Base-by-base conservation (phyloP, 441 rosid species). In the Pelargonium fulgidum region DNA sequence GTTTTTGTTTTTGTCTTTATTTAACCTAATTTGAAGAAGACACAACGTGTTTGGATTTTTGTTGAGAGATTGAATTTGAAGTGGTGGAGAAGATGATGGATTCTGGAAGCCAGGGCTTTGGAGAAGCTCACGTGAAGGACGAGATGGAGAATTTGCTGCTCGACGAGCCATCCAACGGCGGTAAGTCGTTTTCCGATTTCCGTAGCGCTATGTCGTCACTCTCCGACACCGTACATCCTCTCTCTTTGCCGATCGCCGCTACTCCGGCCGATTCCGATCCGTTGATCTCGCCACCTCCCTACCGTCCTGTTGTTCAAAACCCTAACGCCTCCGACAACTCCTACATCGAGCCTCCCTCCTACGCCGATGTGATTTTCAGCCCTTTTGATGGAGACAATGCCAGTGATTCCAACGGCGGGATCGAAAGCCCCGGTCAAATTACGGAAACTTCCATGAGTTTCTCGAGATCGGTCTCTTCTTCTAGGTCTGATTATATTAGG, bases 261-360 rank as follows among this genome's bases (percentile, higher is more conserved):
- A 73, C 77, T 3, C 87, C 89, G 4, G 84, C 87, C 1, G 87
- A 87, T 56, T 87, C 85, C 10, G 96, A 91, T 84, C 96, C 93
- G 7, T 74, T 89, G 6, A 83, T 85, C 65, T 56, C 85, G 26
- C 85, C 89, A 36, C 72, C 83, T 2, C 76, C 80, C 1, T 78
- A 64, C 64, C 74, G 68, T 44, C 58, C 58, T 3, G 79, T 77
- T 66, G 42, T 70, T 58, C 76, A 73, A 62, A 83, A 70, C 82
- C 73, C 81, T 66, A 80, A 63, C 78, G 66, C 81, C 22, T 29
- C 70, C 61, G 81, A 79, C 58, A 73, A 72, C 67, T 78, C 89
- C 24, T 85, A 91, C 83, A 84, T 88, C 84, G 94, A 92, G 67
- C 92, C 94, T 39, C 94, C 92, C 9, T 79, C 94, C 2, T 92